These are phyloP conservation scores for Pyrenula aspistea DNA, from an alignment of 495 filamentous ascomycete species.

Conservation along the genomic window DNA sequence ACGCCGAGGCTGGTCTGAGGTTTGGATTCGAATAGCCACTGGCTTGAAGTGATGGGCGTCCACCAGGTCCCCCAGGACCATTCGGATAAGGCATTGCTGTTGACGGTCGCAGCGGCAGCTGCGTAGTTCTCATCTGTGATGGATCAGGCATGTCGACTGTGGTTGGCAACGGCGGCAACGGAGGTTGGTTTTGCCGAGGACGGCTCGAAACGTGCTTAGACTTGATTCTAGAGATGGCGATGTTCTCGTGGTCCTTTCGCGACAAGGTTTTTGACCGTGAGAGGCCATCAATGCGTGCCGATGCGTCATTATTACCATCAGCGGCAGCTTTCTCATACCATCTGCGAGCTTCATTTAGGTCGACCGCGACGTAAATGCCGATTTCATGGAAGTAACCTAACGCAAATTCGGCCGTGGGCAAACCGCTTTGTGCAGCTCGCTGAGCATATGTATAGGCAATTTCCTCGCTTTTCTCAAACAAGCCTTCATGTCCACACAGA, in stretches of 20 bases:
- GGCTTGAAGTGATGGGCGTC: constrained; percentile 5
- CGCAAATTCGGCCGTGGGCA: constrained; percentile 90
- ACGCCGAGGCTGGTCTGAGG: constrained; percentile 50
- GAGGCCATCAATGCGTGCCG: constrained; percentile 69
- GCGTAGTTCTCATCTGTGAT: constrained; percentile 27
- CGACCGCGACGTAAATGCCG: constrained; percentile 71
- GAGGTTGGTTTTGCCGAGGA: constrained; percentile 41
- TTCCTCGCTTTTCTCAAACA: constrained; percentile 91
- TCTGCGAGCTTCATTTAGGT: constrained; percentile 68
- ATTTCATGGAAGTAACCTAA: constrained; percentile 98
- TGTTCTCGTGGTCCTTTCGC: constrained; percentile 82
- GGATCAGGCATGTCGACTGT: constrained; percentile 68
- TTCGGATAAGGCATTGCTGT: constrained; percentile 50
- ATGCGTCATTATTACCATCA: constrained; percentile 86
- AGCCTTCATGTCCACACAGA: constrained; percentile 79
- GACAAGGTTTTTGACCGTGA: constrained; percentile 76
- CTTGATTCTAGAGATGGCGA: constrained; percentile 82
- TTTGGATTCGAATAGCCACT: constrained; percentile 22
- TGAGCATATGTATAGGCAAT: constrained; percentile 85
- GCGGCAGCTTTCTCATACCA: constrained; percentile 90
- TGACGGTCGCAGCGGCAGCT: constrained; percentile 28
- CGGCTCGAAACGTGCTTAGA: constrained; percentile 61
- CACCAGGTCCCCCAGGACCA: constrained; percentile 19
- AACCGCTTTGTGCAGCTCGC: constrained; percentile 63
- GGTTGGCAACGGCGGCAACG: constrained; percentile 38